phyloP scores from a whole-genome alignment of 139 green algal genomes.

The Chlamydomonas sp. region DNA sequence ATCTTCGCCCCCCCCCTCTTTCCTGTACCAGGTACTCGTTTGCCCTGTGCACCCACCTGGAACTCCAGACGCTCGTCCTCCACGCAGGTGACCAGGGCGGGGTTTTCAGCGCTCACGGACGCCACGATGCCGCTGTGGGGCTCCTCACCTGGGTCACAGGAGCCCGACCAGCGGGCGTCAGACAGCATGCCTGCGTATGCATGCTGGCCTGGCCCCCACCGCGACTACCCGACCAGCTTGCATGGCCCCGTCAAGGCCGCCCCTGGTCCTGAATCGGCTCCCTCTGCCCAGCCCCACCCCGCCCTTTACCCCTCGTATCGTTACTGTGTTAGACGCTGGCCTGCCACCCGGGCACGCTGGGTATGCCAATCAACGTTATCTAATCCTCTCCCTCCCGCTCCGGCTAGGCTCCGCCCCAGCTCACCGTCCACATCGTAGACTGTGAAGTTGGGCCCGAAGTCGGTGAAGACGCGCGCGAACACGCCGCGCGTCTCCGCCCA shows the following conservation, averaged over 20 bases:
- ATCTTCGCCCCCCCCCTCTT: no score
- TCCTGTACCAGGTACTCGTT: neutral
- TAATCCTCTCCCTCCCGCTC: no score
- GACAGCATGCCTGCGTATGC: neutral
- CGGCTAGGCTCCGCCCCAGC: neutral
- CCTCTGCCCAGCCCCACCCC: no score
- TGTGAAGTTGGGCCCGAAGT: slow-evolving; percentile 93
- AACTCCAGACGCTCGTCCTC: slow-evolving; percentile 99
- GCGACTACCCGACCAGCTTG: no score
- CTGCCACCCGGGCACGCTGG: no score
- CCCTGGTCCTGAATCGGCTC: no score
- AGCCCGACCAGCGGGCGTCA: neutral
- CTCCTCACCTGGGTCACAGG: slow-evolving; percentile 77
- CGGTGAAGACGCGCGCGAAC: slow-evolving; percentile 95
- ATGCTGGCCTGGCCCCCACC: no score
- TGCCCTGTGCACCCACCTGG: slow-evolving; percentile 63
- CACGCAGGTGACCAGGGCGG: slow-evolving; percentile 93
- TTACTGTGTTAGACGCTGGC: no score
- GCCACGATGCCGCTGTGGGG: slow-evolving; percentile 95
- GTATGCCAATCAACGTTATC: no score
- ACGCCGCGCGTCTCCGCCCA: slow-evolving; percentile 87
- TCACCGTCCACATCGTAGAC: slow-evolving; percentile 92
- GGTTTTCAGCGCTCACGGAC: slow-evolving; percentile 74
- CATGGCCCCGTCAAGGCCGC: no score
- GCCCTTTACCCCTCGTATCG: no score